Base-by-base conservation (phyloP, 1,284 basidiomycete genomes). In the Thelephora terrestris region DNA sequence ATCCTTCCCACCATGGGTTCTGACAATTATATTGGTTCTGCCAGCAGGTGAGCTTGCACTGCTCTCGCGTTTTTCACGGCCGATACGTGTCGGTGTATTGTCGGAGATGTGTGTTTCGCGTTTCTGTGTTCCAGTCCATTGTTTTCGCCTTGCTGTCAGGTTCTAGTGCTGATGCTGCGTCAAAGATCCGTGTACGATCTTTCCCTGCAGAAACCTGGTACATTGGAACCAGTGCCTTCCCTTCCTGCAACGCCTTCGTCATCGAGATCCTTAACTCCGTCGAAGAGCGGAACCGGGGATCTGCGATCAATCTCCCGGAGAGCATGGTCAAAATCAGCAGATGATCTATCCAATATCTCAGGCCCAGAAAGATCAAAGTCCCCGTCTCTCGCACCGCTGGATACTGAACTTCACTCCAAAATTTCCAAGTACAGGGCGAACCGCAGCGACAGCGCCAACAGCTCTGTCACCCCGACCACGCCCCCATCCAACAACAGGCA, bases 281-380 rank as follows among this genome's bases (percentile, higher is more conserved):
- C 57, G 10, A 53, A 52, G 10, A 63, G 64, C 5, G 70, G 69
- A 34, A 67, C 76, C 2, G 84, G 83, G 2, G 84, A 88, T 64
- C 69, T 89, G 47, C 78, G 83, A 43, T 69, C 64, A 44, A 75
- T 85, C 16, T 81, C 83, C 1, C 73, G 76, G 52, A 81, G 78
- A 61, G 75, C 71, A 10, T 89, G 85, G 85, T 87, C 85, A 12
- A 77, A 71, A 57, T 88, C 85, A 2, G 85, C 78, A 32, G 86
- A 89, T 57, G 86, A 90, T 60, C 72, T 90, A 42, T 73, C 75
- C 57, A 78, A 75, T 60, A 66, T 78, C 45, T 64, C 72, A 0
- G 61, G 72, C n/a, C 59, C 53, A 5, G 20, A 21, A 23, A 25
- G 21, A 23, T 55, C 62, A 34, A 58, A 63, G 5, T 67, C 70